Evolutionary conservation across 352 stramenopile species (phyloP), one percentile per base, ranked within the genome.

Genomic region (Achlya hypogyna): DNA sequence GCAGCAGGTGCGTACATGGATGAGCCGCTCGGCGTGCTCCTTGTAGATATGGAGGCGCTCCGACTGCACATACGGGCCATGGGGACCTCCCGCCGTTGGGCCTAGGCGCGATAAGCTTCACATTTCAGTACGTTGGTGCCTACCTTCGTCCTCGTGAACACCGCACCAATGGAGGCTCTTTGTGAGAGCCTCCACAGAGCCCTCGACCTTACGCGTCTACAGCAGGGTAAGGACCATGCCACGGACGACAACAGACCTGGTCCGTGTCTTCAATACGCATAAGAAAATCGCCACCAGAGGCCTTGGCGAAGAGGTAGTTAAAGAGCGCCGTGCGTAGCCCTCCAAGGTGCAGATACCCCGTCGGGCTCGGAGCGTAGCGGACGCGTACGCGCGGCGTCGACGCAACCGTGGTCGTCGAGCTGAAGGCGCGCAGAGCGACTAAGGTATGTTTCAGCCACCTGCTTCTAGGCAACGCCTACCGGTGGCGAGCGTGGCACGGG

Each of bases 61-160:
- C 14, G 94, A 98, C 79, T 99, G 97, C 63, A 97, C 89, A 79
- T 99, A 99, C 12, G 96, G 96, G 6, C 93, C 95, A 74, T 95
- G 96, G 35, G 87, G 76, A 0, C 91, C 89, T 35, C 91, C 88
- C 28, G 78, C 82, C 53, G 89, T 93, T 1, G 96, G 96, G 29
- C 96, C 84, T 93, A 53, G n/a, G n/a, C n/a, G n/a, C n/a, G n/a
- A n/a, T n/a, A 51, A 69, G 0, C 22, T 29, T 32, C 32, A 6
- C 22, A 38, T 32, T 52, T 14, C n/a, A 16, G 18, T 23, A 18
- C 6, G 28, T 58, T 34, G 18, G 22, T 31, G 18, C 52, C 34
- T 42, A 91, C 84, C 96, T 89, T 99, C 97, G 72, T 99, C 97
- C 75, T 97, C 98, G n/a, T 89, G 69, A 5, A 99, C 72, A n/a